Percentiles rank a stretch among this genome's conserved stretches.
phyloP scores from a whole-genome alignment of 129 eudicot genomes.

The Logfia minima region DNA sequence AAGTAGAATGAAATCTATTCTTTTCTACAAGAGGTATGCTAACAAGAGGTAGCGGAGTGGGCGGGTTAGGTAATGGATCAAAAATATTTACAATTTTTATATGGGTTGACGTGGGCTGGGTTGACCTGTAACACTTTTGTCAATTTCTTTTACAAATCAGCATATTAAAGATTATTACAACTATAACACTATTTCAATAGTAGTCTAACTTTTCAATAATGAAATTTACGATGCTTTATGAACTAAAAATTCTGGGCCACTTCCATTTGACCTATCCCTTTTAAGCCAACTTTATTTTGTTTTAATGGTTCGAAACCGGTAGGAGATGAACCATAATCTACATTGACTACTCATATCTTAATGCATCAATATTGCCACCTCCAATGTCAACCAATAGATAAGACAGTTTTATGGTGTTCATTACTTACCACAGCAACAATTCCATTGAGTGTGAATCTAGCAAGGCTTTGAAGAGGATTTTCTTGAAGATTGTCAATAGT shows the following conservation, averaged over 20 bases:
- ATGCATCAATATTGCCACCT: background rate
- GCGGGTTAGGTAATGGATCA: background rate
- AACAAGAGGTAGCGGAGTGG: background rate
- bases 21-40: background rate
- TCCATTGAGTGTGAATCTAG: slow-evolving; percentile 62
- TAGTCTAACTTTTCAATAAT: no score
- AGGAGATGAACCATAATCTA: background rate
- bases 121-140: background rate
- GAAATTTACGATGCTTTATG: no score
- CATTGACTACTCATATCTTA: background rate
- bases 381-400: background rate
- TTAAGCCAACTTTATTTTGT: no score
- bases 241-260: no score
- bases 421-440: slow-evolving; percentile 78
- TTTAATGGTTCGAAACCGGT: background rate
- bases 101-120: no score
- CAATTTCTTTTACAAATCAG: background rate
- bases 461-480: slow-evolving; percentile 54
- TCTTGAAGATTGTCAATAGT: slow-evolving; percentile 63
- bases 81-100: background rate
- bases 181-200: no score
- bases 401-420: slow-evolving; percentile 1
- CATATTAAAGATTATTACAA: no score
- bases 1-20: background rate
- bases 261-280: no score